A percentile compares a stretch with the other conserved stretches of the same genome.
phyloP scores from a whole-genome alignment of 345 rosid species.

The Lepidium didymum region DNA sequence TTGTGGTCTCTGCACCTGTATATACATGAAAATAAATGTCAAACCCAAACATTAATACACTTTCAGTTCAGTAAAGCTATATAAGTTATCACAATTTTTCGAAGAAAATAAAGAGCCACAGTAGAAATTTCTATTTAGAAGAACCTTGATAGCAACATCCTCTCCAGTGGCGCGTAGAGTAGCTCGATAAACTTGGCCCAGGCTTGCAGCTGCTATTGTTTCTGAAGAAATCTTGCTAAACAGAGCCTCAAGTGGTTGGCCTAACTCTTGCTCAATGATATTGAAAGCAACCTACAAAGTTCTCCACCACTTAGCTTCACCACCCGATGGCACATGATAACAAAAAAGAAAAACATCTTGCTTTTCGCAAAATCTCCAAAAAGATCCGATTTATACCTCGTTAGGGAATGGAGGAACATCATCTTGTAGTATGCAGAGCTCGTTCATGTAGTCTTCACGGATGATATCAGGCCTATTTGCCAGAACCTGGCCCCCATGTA shows the following conservation, averaged over 20 bases:
- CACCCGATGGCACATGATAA: neutral
- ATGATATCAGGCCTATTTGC: conserved; percentile 95
- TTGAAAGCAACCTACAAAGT: conserved; percentile 70
- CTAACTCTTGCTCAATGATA: conserved; percentile 90
- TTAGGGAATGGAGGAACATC: conserved; percentile 95
- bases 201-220: conserved; percentile 96
- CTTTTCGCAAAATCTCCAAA: neutral
- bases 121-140: neutral
- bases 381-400: conserved; percentile 39
- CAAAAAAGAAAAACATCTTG: neutral
- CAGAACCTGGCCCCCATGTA: conserved; percentile 50
- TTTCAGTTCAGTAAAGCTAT: neutral
- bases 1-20: conserved; percentile 86
- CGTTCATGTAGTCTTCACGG: conserved; percentile 96
- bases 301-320: conserved; percentile 15
- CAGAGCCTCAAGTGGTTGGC: conserved; percentile 77
- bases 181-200: conserved; percentile 98
- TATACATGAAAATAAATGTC: neutral
- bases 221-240: conserved; percentile 77
- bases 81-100: neutral
- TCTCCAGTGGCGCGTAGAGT: conserved; percentile 81
- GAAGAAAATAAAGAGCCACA: neutral
- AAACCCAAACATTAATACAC: neutral
- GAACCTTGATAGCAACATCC: conserved; percentile 97
- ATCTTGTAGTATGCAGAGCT: conserved; percentile 95